Percentiles rank a stretch among this genome's conserved stretches.
These are phyloP conservation scores for Tricholoma hemisulphureum DNA, from an alignment of 768 basidiomycete species.

Conservation along the genomic window DNA sequence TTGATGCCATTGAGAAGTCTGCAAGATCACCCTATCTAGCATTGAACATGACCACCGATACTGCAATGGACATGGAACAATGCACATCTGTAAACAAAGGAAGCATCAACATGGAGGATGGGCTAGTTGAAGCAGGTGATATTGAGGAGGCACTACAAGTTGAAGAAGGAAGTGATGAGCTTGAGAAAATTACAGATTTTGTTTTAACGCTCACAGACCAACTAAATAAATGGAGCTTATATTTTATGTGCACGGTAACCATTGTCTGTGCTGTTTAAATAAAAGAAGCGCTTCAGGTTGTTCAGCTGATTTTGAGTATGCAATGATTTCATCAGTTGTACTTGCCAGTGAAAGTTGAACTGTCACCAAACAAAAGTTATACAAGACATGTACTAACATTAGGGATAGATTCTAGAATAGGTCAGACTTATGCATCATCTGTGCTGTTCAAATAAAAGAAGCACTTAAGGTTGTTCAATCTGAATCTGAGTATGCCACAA, in stretches of 20 bases:
- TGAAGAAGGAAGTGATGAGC: not conserved
- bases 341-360: not conserved
- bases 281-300: not conserved
- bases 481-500: not conserved
- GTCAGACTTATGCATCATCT: not conserved
- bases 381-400: no score
- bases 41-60: not conserved
- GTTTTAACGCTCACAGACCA: slow-evolving; percentile 3
- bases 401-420: no score
- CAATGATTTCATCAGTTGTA: not conserved
- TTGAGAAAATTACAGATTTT: slow-evolving; percentile 3
- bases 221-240: not conserved
- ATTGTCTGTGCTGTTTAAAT: not conserved
- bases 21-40: not conserved
- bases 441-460: not conserved
- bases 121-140: not conserved
- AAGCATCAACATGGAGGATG: not conserved
- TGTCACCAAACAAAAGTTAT: no score
- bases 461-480: not conserved
- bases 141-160: not conserved
- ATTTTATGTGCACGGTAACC: not conserved
- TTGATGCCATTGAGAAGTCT: not conserved
- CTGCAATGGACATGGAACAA: not conserved
- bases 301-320: not conserved
- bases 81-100: not conserved